These are phyloP conservation scores for Pistacia vera DNA, from an alignment of 345 rosid species.

Conservation along the genomic window DNA sequence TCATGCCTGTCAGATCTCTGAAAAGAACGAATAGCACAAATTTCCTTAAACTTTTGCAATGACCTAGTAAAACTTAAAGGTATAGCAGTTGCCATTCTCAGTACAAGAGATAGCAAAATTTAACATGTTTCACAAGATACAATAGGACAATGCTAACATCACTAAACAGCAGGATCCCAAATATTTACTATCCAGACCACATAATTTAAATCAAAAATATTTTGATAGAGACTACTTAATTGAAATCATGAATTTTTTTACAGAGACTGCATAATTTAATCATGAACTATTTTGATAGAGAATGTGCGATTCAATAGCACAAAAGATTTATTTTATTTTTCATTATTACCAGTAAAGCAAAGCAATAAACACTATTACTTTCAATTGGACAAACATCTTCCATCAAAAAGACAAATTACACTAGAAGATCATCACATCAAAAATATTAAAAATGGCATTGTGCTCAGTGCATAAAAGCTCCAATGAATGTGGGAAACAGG, in stretches of 20 bases:
- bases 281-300: background rate
- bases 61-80: background rate
- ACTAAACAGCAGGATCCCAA: background rate
- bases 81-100: background rate
- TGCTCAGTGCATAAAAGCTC: background rate
- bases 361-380: background rate
- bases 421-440: background rate
- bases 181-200: background rate
- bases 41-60: background rate
- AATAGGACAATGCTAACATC: background rate
- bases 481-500: background rate
- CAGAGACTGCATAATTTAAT: too few species aligned
- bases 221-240: too few species aligned
- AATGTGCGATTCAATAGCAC: background rate
- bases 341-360: background rate
- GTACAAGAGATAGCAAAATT: background rate
- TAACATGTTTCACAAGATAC: background rate
- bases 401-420: background rate
- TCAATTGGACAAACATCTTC: background rate
- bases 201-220: background rate
- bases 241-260: too few species aligned
- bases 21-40: slow-evolving; percentile 13
- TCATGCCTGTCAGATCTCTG: slow-evolving; percentile 58
- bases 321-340: background rate
- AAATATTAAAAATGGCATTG: background rate